phyloP scores from a whole-genome alignment of 192 early-diverging fungal species.

The Allomyces arbusculus region DNA sequence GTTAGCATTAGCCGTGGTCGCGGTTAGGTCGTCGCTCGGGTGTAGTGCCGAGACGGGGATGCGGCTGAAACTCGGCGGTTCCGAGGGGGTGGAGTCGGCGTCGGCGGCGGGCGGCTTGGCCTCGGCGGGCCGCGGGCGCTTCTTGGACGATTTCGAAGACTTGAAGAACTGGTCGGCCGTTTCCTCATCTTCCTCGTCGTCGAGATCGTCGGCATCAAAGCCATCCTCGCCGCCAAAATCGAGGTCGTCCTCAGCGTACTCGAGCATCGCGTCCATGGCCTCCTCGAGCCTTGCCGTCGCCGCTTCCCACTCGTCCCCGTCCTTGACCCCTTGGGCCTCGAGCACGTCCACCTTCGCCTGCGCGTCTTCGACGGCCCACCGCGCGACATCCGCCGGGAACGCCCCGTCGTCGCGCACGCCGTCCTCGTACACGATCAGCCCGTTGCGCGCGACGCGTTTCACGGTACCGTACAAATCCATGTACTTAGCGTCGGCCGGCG shows the following conservation, averaged over 20 bases:
- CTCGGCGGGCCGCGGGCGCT: too few species aligned
- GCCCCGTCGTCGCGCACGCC: constrained; percentile 18
- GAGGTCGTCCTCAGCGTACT: too few species aligned
- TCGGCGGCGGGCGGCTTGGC: too few species aligned
- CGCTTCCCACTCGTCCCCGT: too few species aligned
- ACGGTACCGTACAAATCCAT: constrained; percentile 11
- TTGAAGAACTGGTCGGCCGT: too few species aligned
- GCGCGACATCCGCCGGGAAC: constrained; percentile 10
- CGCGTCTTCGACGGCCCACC: constrained; percentile 9
- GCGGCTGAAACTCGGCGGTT: constrained; percentile 15
- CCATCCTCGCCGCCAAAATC: too few species aligned
- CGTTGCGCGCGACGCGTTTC: constrained; percentile 11
- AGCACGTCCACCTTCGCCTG: background rate
- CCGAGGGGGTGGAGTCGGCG: constrained; percentile 1
- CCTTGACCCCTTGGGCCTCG: too few species aligned
- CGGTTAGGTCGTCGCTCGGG: background rate
- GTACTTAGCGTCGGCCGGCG: constrained; percentile 14
- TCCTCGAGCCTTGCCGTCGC: too few species aligned
- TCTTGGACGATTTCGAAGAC: too few species aligned
- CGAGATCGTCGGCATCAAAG: too few species aligned
- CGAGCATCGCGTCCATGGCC: too few species aligned
- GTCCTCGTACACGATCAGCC: constrained; percentile 13
- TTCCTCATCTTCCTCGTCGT: too few species aligned
- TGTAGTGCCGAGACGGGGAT: constrained; percentile 6
- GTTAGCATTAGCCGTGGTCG: background rate